Conservation (phyloP, 2,329 filamentous ascomycete species). For the Epichloe hybrida region DNA sequence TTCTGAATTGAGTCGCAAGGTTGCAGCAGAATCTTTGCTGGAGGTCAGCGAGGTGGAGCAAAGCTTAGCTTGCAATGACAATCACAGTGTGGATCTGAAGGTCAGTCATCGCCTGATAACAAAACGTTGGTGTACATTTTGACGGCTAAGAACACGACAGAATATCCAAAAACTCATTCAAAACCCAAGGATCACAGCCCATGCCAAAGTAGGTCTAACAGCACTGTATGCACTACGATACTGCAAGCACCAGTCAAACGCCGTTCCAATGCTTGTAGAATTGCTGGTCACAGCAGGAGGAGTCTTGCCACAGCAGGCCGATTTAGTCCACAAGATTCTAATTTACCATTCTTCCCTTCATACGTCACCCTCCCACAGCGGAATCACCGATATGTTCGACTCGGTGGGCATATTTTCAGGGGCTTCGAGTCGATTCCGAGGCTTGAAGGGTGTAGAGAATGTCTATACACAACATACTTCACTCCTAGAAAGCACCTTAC, state of each 20-base stretch:
- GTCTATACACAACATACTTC: slow-evolving; percentile 98
- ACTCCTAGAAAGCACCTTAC: slow-evolving; percentile 70
- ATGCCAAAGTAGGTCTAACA: slow-evolving; percentile 80
- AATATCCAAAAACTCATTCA: slow-evolving; percentile 79
- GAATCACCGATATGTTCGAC: slow-evolving; percentile 86
- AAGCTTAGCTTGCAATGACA: slow-evolving; percentile 92
- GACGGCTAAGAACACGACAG: slow-evolving; percentile 27
- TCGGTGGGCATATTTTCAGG: slow-evolving; percentile 82
- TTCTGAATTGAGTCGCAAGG: slow-evolving; percentile 78
- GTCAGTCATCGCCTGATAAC: slow-evolving; percentile 28
- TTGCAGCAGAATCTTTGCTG: slow-evolving; percentile 74
- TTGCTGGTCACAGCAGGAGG: slow-evolving; percentile 74
- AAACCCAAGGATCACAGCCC: slow-evolving; percentile 58
- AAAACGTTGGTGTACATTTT: background rate
- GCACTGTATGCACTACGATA: slow-evolving; percentile 93
- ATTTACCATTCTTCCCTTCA: slow-evolving; percentile 80
- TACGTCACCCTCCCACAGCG: slow-evolving; percentile 57
- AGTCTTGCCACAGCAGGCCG: slow-evolving; percentile 61
- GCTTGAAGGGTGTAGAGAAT: slow-evolving; percentile 93
- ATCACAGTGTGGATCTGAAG: slow-evolving; percentile 83
- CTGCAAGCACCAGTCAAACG: slow-evolving; percentile 71
- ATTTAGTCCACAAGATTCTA: slow-evolving; percentile 69
- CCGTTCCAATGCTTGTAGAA: slow-evolving; percentile 73
- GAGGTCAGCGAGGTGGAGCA: slow-evolving; percentile 97
- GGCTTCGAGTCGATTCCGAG: slow-evolving; percentile 78